Evolutionary conservation across 495 filamentous ascomycete genomes (phyloP).

Genomic region (Xylaria venustula): DNA sequence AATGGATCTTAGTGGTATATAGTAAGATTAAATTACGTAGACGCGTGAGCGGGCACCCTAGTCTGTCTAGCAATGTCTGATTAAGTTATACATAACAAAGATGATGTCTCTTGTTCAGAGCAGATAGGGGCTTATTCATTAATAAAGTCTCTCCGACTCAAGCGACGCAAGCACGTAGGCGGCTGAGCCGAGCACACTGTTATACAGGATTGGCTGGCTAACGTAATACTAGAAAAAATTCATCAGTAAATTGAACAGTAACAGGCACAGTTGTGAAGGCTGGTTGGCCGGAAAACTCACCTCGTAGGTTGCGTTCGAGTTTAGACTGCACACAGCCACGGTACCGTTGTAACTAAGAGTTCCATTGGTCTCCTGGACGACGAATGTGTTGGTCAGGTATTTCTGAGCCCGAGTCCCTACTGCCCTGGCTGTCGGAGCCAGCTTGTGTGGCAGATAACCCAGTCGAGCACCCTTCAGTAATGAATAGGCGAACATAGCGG

Average conservation of each 20-base stretch:
- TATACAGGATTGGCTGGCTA: slow-evolving; percentile 39
- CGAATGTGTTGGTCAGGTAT: slow-evolving; percentile 41
- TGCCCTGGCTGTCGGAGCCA: slow-evolving; percentile 19
- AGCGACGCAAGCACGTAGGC: slow-evolving; percentile 43
- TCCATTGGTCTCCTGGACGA: slow-evolving; percentile 39
- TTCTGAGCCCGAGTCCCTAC: slow-evolving; percentile 36
- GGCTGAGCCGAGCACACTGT: slow-evolving; percentile 44
- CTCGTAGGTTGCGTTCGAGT: slow-evolving; percentile 45
- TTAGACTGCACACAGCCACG: slow-evolving; percentile 48
- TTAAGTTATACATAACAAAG: background rate
- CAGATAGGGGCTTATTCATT: background rate
- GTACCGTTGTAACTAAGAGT: slow-evolving; percentile 45
- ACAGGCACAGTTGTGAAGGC: background rate
- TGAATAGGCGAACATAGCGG: slow-evolving; percentile 60
- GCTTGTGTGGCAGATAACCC: slow-evolving; percentile 37
- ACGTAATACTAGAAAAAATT: slow-evolving; percentile 37
- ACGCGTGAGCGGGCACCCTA: background rate
- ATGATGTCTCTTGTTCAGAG: background rate
- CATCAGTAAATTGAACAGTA: slow-evolving; percentile 11
- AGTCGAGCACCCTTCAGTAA: slow-evolving; percentile 53
- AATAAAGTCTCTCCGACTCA: slow-evolving; percentile 34
- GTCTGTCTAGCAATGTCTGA: background rate
- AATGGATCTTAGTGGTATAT: too few relatives aligned
- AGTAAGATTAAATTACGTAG: background rate
- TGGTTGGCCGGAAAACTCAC: slow-evolving; percentile 26